phyloP scores from a whole-genome alignment of 1,284 basidiomycete species.

The Acaromyces ingoldii region DNA sequence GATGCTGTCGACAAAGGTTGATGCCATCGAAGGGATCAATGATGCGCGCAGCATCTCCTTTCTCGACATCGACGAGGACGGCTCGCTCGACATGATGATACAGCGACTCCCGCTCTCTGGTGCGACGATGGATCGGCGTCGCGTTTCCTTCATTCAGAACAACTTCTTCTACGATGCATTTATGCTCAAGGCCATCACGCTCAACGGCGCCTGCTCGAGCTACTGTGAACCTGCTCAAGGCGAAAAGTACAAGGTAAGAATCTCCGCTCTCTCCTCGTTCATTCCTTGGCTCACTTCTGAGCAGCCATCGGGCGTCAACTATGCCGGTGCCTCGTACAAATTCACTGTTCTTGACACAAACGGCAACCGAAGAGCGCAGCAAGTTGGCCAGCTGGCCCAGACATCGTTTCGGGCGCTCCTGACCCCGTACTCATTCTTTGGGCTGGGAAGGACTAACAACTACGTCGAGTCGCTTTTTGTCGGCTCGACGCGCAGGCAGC shows the following conservation, averaged over 20 bases:
- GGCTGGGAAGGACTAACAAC: constrained; percentile 97
- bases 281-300: no score
- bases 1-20: constrained; percentile 55
- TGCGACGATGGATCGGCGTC: constrained; percentile 22
- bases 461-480: constrained; percentile 71
- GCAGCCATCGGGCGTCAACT: constrained; percentile 91
- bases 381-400: constrained; percentile 88
- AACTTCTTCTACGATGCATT: constrained; percentile 99
- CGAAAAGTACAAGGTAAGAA: constrained; percentile 64
- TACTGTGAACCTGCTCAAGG: constrained; percentile 56
- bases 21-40: constrained; percentile 63
- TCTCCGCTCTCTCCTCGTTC: no score
- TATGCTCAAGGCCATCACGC: constrained; percentile 84
- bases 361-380: constrained; percentile 82
- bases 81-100: constrained; percentile 84
- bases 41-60: constrained; percentile 78
- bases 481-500: constrained; percentile 52
- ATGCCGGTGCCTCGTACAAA: constrained; percentile 91
- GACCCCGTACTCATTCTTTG: constrained; percentile 91
- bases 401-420: constrained; percentile 82
- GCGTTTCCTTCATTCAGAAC: constrained; percentile 81
- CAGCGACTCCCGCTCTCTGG: constrained; percentile 58
- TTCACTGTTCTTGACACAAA: constrained; percentile 92
- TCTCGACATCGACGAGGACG: constrained; percentile 93
- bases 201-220: constrained; percentile 53